Evolutionary conservation across 2,329 filamentous ascomycete genomes (phyloP), one percentile per base, ranked within the genome.

Genomic region (Aureobasidium uvarum): DNA sequence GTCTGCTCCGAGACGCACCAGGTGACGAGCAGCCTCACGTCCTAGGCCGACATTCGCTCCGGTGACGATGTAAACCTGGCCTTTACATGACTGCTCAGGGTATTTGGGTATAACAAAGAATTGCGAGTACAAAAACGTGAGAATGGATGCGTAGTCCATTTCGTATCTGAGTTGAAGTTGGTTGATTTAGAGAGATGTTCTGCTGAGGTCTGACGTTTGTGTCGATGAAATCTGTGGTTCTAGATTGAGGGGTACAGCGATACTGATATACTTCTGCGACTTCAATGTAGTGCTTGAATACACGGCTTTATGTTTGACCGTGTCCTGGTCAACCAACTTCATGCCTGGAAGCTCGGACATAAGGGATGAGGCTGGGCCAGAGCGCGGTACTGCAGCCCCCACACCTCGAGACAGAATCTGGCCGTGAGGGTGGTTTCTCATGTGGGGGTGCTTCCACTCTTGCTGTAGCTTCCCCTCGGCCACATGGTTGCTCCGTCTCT

Each of bases 1-100:
- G 1, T 72, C 72, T 14, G 77, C 76, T 5, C 76, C 74, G 6
- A 81, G 74, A 0, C 71, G 69, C 0, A 77, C 75, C 48, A 81
- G 75, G 67, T 82, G 79, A 1, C 73, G 73, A 1, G 78, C 77
- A 6, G 80, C 77, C 71, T 83, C 79, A 51, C 77, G 74, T 16
- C 81, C 81, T 0, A 83, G 75, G 3, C 81, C 81, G 7, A 74
- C 72, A 64, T 83, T 83, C 2, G 78, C 76, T 48, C 81, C 81
- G 0, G 81, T 84, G 5, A 84, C 77, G 36, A 84, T 78, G 64
- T 81, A 72, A 5, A 73, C 79, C 48, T 77, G 73, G 20, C 76
- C 79, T 10, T 68, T 68, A 33, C 74, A 68, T 16, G 75, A 73
- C 36, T 73, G 72, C 33, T 69, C 67, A 43, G 78, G 71, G 7